Evolutionary conservation across 2,329 filamentous ascomycete species (phyloP).

Genomic region (Coniochaeta prunicola): DNA sequence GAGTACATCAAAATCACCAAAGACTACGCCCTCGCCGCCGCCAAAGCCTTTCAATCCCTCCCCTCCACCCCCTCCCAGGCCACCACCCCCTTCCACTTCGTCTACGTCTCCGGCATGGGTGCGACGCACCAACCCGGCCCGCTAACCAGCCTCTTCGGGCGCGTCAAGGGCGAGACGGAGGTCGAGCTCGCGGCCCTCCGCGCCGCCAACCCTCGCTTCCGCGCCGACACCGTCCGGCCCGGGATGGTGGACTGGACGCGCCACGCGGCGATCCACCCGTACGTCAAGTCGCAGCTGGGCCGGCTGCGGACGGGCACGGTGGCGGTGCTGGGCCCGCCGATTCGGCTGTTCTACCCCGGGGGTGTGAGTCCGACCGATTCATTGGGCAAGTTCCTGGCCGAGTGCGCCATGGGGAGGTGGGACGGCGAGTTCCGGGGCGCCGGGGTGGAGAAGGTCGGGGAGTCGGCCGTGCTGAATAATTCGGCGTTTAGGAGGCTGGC

Average conservation of each 20-base stretch:
- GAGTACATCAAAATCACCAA: slow-evolving; percentile 64
- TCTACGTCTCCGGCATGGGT: slow-evolving; percentile 61
- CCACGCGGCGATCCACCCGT: slow-evolving; percentile 34
- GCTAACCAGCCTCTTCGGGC: slow-evolving; percentile 50
- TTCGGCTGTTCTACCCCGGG: slow-evolving; percentile 14
- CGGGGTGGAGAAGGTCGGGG: slow-evolving; percentile 25
- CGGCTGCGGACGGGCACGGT: slow-evolving; percentile 5
- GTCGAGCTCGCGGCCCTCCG: slow-evolving; percentile 46
- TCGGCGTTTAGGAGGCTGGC: slow-evolving; percentile 24
- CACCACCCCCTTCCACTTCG: slow-evolving; percentile 58
- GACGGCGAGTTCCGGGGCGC: slow-evolving; percentile 16
- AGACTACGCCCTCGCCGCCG: slow-evolving; percentile 57
- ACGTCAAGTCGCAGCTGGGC: slow-evolving; percentile 24
- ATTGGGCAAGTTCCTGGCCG: slow-evolving; percentile 35
- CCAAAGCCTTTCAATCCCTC: slow-evolving; percentile 48
- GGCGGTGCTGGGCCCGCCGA: slow-evolving; percentile 16
- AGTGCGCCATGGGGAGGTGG: slow-evolving; percentile 36
- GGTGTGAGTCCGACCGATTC: slow-evolving; percentile 33
- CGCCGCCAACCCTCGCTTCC: slow-evolving; percentile 35
- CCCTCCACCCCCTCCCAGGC: slow-evolving; percentile 20
- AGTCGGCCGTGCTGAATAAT: slow-evolving; percentile 25
- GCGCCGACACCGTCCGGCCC: slow-evolving; percentile 51
- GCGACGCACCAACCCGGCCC: slow-evolving; percentile 49
- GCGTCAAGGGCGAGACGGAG: slow-evolving; percentile 64
- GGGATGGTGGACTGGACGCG: slow-evolving; percentile 44